These are phyloP conservation scores for Apophysomyces ossiformis DNA, from an alignment of 371 early-diverging fungal species.

Conservation along the genomic window DNA sequence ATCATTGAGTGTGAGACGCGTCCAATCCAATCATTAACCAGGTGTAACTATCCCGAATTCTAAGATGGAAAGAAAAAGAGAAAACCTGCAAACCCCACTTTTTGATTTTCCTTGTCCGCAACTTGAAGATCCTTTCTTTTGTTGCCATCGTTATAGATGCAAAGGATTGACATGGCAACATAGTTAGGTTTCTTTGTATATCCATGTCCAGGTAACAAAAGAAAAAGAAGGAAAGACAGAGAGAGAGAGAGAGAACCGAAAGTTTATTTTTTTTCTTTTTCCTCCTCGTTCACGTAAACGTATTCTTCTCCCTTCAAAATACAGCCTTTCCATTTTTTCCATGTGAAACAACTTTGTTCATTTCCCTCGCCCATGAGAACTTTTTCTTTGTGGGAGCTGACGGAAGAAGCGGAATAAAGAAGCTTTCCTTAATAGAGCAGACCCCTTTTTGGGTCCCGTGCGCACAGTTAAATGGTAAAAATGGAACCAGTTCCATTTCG, in stretches of 20 bases:
- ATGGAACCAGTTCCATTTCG: background rate
- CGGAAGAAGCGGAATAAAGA: conserved; percentile 8
- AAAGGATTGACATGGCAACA: no score
- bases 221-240: conserved; percentile 1
- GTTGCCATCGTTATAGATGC: no score
- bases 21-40: conserved; percentile 2
- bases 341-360: conserved; percentile 1
- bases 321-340: conserved; percentile 10
- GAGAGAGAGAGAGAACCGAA: no score
- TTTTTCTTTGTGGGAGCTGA: conserved; percentile 4
- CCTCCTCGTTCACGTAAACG: background rate
- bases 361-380: conserved; percentile 11
- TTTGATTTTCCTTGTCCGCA: background rate
- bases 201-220: background rate
- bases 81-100: conserved; percentile 1
- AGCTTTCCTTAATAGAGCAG: background rate
- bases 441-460: background rate
- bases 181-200: background rate
- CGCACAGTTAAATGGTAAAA: background rate
- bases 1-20: conserved; percentile 1
- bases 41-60: background rate
- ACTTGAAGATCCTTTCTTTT: no score
- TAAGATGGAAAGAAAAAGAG: conserved; percentile 6
- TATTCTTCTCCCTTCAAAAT: conserved; percentile 14
- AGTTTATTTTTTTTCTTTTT: background rate